A percentile compares a stretch with the other conserved stretches of the same genome.
phyloP scores from a whole-genome alignment of 331 rosid species.

The Malus hybrid region DNA sequence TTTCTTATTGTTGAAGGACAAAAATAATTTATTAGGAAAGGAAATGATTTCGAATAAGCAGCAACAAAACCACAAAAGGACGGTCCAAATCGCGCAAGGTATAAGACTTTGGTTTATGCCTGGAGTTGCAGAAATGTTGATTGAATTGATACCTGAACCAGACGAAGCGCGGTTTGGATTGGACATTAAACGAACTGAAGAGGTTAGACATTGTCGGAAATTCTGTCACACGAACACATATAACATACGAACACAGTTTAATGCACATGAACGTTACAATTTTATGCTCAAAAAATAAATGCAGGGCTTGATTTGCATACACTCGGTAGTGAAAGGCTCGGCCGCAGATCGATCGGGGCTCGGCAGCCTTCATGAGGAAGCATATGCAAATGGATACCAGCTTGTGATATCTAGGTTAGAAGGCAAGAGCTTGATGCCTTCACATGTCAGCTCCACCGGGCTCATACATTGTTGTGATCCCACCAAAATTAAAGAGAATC shows the following conservation, averaged over 20 bases:
- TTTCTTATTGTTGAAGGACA: slow-evolving; percentile 24
- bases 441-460: slow-evolving; percentile 23
- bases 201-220: slow-evolving; percentile 14
- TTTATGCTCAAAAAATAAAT: background rate
- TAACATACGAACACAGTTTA: background rate
- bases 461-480: slow-evolving; percentile 37
- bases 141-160: slow-evolving; percentile 40
- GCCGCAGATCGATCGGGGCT: slow-evolving; percentile 39
- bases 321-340: slow-evolving; percentile 18
- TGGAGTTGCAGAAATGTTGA: slow-evolving; percentile 45
- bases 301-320: slow-evolving; percentile 36
- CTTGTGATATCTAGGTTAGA: slow-evolving; percentile 38
- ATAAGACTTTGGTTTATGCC: slow-evolving; percentile 75
- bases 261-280: background rate
- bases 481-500: slow-evolving; percentile 25
- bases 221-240: background rate
- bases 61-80: slow-evolving; percentile 6
- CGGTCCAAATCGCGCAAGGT: slow-evolving; percentile 31
- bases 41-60: slow-evolving; percentile 20
- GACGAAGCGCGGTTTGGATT: slow-evolving; percentile 50
- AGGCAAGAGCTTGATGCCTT: slow-evolving; percentile 40
- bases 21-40: slow-evolving; percentile 11
- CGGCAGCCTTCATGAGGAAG: slow-evolving; percentile 20
- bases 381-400: background rate
- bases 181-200: slow-evolving; percentile 61